Evolutionary conservation across 2,329 filamentous ascomycete genomes (phyloP).

Genomic region (Aspergillus hortae): DNA sequence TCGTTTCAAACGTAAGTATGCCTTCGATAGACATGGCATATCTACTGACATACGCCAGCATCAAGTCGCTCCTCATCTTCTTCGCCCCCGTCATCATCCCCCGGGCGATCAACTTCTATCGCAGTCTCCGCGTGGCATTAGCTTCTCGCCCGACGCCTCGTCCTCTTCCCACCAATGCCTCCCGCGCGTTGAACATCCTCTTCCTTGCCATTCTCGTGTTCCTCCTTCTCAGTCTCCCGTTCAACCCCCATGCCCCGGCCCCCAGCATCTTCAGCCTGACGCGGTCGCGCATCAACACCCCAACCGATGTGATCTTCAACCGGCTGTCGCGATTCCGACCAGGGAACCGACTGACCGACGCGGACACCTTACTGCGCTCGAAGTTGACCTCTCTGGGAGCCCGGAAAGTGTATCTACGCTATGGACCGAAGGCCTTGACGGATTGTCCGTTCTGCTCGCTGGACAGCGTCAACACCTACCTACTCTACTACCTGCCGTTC

Average conservation of each 20-base stretch:
- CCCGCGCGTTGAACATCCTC: constrained; percentile 46
- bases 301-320: constrained; percentile 78
- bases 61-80: constrained; percentile 43
- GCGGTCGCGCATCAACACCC: constrained; percentile 76
- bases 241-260: constrained; percentile 52
- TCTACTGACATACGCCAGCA: constrained; percentile 21
- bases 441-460: constrained; percentile 77
- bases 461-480: constrained; percentile 67
- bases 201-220: constrained; percentile 52
- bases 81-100: constrained; percentile 42
- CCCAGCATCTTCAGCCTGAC: constrained; percentile 75
- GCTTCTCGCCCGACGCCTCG: constrained; percentile 35
- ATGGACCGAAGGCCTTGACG: constrained; percentile 69
- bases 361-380: constrained; percentile 63
- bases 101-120: constrained; percentile 36
- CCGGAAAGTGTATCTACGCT: constrained; percentile 77
- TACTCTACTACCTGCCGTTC: constrained; percentile 73
- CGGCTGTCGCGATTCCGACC: constrained; percentile 56
- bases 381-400: constrained; percentile 70
- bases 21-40: neutral
- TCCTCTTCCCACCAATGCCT: constrained; percentile 32
- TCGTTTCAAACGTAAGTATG: constrained; percentile 31
- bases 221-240: constrained; percentile 64
- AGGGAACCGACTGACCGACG: constrained; percentile 38
- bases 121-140: constrained; percentile 30